phyloP scores from a whole-genome alignment of 352 stramenopile species.

The Vaucheria bursata region DNA sequence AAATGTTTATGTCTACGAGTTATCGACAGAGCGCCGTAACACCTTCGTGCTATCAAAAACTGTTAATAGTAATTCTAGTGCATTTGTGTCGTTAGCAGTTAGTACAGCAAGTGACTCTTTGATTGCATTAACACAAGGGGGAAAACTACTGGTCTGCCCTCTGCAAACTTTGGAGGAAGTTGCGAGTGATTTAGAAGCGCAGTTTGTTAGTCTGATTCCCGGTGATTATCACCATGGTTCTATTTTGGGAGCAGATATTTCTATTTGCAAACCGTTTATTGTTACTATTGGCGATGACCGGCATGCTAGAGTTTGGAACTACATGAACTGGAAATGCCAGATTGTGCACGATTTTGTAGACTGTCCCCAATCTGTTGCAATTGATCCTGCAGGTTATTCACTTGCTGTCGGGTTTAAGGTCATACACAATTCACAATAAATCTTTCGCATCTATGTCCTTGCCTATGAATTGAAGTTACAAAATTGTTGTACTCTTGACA shows the following conservation, averaged over 20 bases:
- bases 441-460: too few relatives aligned
- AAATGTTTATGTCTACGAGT: conserved; percentile 29
- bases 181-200: too few relatives aligned
- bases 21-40: not conserved
- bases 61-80: not conserved
- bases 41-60: not conserved
- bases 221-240: conserved; percentile 23
- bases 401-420: conserved; percentile 40
- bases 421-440: not conserved
- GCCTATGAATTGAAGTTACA: too few relatives aligned
- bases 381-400: conserved; percentile 34
- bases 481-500: too few relatives aligned
- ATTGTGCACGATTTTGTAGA: conserved; percentile 37
- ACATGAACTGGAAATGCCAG: conserved; percentile 33
- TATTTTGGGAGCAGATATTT: conserved; percentile 21
- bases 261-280: conserved; percentile 29
- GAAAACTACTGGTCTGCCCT: not conserved
- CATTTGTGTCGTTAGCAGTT: not conserved
- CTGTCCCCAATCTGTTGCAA: conserved; percentile 25
- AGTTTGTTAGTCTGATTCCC: conserved; percentile 29
- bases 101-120: not conserved
- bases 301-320: conserved; percentile 31
- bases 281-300: conserved; percentile 29
- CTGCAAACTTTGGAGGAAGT: conserved; percentile 14
- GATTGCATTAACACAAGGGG: not conserved